Evolutionary conservation across 257 asterid genomes (phyloP).

Genomic region (Dorcoceras hygrometricum): DNA sequence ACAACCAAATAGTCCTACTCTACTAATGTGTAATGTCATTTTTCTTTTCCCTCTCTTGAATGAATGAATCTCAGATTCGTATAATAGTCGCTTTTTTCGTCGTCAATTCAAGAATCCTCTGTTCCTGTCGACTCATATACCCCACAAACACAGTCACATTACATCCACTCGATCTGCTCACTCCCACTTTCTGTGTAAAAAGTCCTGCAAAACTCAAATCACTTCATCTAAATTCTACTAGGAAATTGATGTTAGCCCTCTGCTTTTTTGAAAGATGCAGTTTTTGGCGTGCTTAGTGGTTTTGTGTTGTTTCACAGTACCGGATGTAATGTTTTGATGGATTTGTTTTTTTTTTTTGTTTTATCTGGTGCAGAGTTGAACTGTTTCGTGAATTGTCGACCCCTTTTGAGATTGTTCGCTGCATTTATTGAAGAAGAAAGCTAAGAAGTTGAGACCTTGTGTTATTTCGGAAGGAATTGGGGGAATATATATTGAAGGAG

Average conservation of each 20-base stretch:
- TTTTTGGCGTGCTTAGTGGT: not conserved
- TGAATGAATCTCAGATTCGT: conserved; percentile 21
- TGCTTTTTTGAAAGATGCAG: not conserved
- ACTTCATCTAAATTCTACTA: not conserved
- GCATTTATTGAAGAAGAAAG: conserved; percentile 14
- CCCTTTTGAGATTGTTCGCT: conserved; percentile 19
- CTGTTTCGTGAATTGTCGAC: conserved; percentile 11
- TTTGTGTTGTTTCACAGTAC: not conserved
- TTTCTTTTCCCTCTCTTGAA: conserved; percentile 9
- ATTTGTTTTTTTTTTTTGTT: not conserved
- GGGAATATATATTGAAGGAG: not conserved
- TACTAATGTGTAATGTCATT: conserved; percentile 8
- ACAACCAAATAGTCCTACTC: not conserved
- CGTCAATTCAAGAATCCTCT: conserved; percentile 13
- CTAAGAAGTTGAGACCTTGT: not conserved
- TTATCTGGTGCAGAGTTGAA: conserved; percentile 1
- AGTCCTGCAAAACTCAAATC: not conserved
- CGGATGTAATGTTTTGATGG: too few relatives aligned
- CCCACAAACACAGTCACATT: conserved; percentile 3
- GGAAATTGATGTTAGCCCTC: conserved; percentile 10
- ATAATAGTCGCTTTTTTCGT: conserved; percentile 7
- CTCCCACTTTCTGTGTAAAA: conserved; percentile 1
- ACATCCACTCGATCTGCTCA: conserved; percentile 2
- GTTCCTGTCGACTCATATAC: not conserved
- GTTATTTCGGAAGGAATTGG: conserved; percentile 2